Base-by-base conservation (phyloP, 2,329 filamentous ascomycete genomes). In the Neonectria sp. region DNA sequence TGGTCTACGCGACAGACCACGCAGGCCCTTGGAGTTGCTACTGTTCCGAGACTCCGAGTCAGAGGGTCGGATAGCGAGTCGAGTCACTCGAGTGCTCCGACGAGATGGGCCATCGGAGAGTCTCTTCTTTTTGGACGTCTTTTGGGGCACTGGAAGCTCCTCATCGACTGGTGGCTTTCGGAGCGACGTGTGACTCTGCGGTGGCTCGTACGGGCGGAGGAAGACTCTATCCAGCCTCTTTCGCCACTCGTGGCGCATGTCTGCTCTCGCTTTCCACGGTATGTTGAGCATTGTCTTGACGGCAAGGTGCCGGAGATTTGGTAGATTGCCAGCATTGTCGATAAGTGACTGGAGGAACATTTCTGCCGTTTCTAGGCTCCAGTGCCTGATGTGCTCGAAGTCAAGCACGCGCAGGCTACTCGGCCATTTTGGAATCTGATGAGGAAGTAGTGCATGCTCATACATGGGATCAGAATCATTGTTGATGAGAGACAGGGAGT, bases 291-390 rank as follows among this genome's bases (percentile, higher is more conserved):
- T 95, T 1, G 92, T 91, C 74, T 92, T 93, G 71, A 98, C 88
- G 2, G 88, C 86, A 12, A 98, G 82, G 49, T 87, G 85, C 9
- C 94, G 91, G 27, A 98, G 86, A 65, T 90, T 83, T 0, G 86
- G 88, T 25, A 98, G 79, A 3, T 86, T 80, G 1, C 86, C 83
- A 0, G 95, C 94, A 56, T 89, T 90, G 65, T 95, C 87, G 25
- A 95, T 87, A 2, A 98, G 84, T 17, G 94, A 96, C 46, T 89
- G 86, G 72, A 98, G 93, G 73, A 98, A 93, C 64, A 89, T 90
- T 73, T 93, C 90, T 0, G 94, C 94, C 0, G 90, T 89, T 37
- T 88, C 85, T 1, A 89, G 86, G 13, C 87, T 86, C 90, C 92
- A 95, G 71, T 94, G 92, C 40, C 93, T 90, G 68, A 97, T 86